These are phyloP conservation scores for Exophiala dermatitidis DNA, from an alignment of 2,329 filamentous ascomycete species.

Conservation along the genomic window DNA sequence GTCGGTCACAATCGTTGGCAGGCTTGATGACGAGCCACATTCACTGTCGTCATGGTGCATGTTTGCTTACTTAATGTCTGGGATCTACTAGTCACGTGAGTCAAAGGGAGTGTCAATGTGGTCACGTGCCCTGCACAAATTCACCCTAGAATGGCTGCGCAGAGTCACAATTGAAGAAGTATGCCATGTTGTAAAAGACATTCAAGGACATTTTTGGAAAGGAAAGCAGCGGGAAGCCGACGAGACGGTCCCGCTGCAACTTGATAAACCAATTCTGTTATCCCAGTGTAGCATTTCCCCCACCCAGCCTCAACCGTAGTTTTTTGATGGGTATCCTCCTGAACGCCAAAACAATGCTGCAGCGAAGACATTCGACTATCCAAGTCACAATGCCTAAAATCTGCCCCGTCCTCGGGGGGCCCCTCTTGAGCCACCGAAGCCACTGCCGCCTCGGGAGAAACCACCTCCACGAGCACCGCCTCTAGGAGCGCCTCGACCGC, in stretches of 20 bases:
- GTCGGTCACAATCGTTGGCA: neutral
- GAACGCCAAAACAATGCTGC: conserved; percentile 40
- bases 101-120: neutral
- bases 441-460: neutral
- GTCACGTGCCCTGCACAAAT: neutral
- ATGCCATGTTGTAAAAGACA: neutral
- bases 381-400: conserved; percentile 2
- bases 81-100: no score
- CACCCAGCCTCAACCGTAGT: conserved; percentile 3
- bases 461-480: conserved; percentile 3
- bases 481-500: conserved; percentile 23
- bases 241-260: no score
- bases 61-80: neutral
- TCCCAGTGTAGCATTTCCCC: neutral
- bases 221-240: no score
- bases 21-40: neutral
- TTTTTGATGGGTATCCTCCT: conserved; percentile 30
- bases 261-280: neutral
- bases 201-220: no score
- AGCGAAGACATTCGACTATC: conserved; percentile 20
- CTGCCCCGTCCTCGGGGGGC: conserved; percentile 16
- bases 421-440: conserved; percentile 4
- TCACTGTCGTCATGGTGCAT: conserved; percentile 17
- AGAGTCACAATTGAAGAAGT: neutral
- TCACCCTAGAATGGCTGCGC: neutral